Base-by-base conservation (phyloP, 495 filamentous ascomycete genomes). In the Cercophora sp. region DNA sequence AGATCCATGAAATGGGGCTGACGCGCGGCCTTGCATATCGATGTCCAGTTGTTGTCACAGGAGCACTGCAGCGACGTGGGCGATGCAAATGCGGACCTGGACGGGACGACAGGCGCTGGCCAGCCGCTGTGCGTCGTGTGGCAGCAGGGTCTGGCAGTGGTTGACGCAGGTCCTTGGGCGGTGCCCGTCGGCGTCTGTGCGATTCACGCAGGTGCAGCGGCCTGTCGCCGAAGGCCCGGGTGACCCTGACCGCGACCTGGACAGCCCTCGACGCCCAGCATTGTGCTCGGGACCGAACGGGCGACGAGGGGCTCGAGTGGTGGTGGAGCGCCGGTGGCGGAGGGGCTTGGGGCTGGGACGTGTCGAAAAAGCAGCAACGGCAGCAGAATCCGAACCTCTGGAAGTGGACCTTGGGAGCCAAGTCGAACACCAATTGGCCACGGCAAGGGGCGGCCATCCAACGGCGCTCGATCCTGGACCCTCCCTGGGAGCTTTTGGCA, bases 11-110 rank as follows among this genome's bases (percentile, higher is more conserved):
- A 32, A 46, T 26, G 20, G 43, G 27, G 37, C 18, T 36, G 57
- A 50, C 57, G 57, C 57, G 57, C 57, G 57, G 48, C 57, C 57
- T 43, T 51, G 57, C 57, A 60, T 60, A 20, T 44, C 36, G 25
- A 48, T 34, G 26, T 48, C 51, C 20, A 6, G n/a, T 15, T 18
- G 16, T n/a, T 13, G 22, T 15, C 24, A 18, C 40, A 23, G 24
- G n/a, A 27, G 5, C 25, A 34, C 10, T 47, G n/a, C 23, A 32
- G 19, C n/a, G 19, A 24, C 36, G 47, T 49, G 31, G n/a, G n/a
- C n/a, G n/a, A n/a, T 23, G 47, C 9, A 18, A 26, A 29, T 47
- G 19, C 18, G 34, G 9, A 8, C 20, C 15, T 13, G 34, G 23
- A 18, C 13, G 11, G 23, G 31, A 39, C 29, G 18, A 35, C 27